These are phyloP conservation scores for Allium cepa DNA, from an alignment of 106 monocot genomes.

Conservation along the genomic window DNA sequence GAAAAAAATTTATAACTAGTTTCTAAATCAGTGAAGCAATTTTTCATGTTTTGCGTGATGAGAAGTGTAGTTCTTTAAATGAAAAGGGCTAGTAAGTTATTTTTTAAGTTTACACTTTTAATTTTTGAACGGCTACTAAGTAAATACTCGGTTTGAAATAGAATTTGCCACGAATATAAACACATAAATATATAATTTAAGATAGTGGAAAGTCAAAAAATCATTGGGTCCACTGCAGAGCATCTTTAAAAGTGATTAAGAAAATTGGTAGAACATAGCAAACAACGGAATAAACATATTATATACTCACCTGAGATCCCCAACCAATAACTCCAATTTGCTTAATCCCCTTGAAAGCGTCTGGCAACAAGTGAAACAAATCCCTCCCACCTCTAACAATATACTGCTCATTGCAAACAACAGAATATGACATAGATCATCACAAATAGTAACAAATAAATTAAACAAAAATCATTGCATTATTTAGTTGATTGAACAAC, in stretches of 20 bases:
- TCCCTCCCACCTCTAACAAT: slow-evolving; percentile 92
- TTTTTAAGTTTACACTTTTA: too few species aligned
- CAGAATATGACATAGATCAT: background rate
- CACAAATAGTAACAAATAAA: background rate
- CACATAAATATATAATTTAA: background rate
- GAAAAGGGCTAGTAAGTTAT: too few species aligned
- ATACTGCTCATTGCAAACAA: slow-evolving; percentile 26
- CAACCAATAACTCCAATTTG: slow-evolving; percentile 92
- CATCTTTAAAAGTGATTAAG: background rate
- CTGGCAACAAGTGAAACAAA: slow-evolving; percentile 70
- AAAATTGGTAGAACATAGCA: background rate
- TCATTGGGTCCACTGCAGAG: background rate
- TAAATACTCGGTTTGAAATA: too few species aligned
- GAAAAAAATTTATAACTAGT: too few species aligned
- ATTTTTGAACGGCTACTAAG: too few species aligned
- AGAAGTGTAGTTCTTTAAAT: too few species aligned
- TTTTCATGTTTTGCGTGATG: too few species aligned
- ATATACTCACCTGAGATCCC: slow-evolving; percentile 81
- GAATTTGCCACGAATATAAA: background rate
- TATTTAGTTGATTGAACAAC: too few species aligned
- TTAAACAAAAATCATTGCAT: too few species aligned
- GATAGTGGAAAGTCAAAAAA: background rate
- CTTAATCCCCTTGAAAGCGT: slow-evolving; percentile 84
- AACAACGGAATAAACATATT: background rate
- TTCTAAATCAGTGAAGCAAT: too few species aligned